A percentile compares a stretch with the other conserved stretches of the same genome.
Conservation (phyloP, 225 moss, liverwort and hornwort species). For the Bryum argenteum region DNA sequence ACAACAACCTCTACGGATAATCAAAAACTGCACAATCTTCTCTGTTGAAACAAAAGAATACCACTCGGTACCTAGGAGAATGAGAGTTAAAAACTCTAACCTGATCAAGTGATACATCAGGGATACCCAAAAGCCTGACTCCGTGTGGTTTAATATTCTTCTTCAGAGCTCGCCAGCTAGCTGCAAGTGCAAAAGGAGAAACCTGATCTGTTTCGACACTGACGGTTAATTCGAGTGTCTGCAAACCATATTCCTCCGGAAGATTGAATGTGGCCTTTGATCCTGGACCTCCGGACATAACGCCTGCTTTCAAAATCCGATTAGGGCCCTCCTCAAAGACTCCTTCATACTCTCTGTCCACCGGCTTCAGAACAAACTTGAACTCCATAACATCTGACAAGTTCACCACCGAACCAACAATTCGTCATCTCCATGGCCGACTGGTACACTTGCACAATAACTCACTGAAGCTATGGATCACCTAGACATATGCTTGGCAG, state of each 20-base stretch:
- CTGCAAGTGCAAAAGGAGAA: conserved; percentile 85
- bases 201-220: conserved; percentile 66
- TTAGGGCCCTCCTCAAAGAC: conserved; percentile 74
- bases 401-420: conserved; percentile 21
- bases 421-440: conserved; percentile 15
- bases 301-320: conserved; percentile 63
- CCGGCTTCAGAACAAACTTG: conserved; percentile 76
- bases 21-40: conserved; percentile 16
- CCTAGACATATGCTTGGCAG: conserved; percentile 1
- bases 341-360: conserved; percentile 62
- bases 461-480: not conserved
- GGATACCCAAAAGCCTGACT: conserved; percentile 71
- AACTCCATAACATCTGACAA: conserved; percentile 70
- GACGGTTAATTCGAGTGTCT: conserved; percentile 69
- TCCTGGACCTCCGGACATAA: conserved; percentile 71
- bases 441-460: conserved; percentile 2
- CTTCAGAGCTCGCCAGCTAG: conserved; percentile 79
- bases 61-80: not conserved
- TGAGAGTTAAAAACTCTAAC: conserved; percentile 28
- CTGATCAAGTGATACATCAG: conserved; percentile 75
- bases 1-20: conserved; percentile 11
- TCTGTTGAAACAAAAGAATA: conserved; percentile 1
- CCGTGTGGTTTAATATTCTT: conserved; percentile 71
- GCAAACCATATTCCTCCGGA: conserved; percentile 54
- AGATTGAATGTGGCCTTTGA: conserved; percentile 67